Evolutionary conservation across 78 protist species (phyloP).

Genomic region (Dictyostelium firmibasis): DNA sequence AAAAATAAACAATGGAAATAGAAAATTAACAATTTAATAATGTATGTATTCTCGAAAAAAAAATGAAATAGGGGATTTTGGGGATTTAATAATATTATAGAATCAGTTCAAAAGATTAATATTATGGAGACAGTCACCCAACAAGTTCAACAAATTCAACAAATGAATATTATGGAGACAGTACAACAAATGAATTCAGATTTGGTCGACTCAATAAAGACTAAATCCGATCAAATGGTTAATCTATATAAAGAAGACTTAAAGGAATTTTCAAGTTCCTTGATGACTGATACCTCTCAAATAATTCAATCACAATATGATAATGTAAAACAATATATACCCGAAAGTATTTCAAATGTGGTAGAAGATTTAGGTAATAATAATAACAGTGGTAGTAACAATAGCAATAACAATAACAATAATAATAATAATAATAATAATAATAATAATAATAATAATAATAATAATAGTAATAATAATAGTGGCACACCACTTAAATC

Average conservation of each 20-base stretch:
- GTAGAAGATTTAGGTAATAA: neutral
- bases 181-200: conserved; percentile 50
- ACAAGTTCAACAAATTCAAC: neutral
- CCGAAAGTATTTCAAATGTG: neutral
- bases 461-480: neutral
- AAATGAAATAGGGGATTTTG: neutral
- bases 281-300: conserved; percentile 13
- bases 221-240: conserved; percentile 58
- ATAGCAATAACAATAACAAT: neutral
- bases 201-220: conserved; percentile 56
- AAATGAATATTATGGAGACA: conserved; percentile 9
- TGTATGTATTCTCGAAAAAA: too few species aligned
- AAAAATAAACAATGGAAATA: neutral
- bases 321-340: conserved; percentile 35
- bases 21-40: neutral
- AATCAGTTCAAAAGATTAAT: conserved; percentile 2
- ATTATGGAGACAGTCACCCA: neutral
- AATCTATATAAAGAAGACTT: conserved; percentile 59
- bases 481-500: neutral
- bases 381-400: neutral
- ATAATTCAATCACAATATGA: conserved; percentile 14
- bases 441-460: neutral
- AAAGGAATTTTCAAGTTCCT: conserved; percentile 64
- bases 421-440: neutral
- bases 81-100: conserved; percentile 15